Evolutionary conservation across 345 rosid species (phyloP).

Genomic region (Ricinus communis): DNA sequence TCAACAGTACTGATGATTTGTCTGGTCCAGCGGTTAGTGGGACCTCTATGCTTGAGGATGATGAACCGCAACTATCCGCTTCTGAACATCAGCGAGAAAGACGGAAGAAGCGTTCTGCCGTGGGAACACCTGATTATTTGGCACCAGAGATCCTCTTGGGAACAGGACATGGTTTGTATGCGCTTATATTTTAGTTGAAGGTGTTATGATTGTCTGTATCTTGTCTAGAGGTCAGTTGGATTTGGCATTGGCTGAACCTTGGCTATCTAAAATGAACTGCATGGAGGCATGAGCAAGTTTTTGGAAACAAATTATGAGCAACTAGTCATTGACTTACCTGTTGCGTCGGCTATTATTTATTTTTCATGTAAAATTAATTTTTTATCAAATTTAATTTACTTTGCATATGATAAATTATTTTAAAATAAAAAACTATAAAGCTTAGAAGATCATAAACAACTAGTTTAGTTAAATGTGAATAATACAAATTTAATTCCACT

Average conservation of each 20-base stretch:
- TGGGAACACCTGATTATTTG: conserved; percentile 99
- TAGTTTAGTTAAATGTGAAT: too few species aligned
- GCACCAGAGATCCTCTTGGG: conserved; percentile 99
- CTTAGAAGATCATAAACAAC: too few species aligned
- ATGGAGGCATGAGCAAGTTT: conserved; percentile 1
- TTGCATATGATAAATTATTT: too few species aligned
- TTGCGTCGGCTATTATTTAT: too few species aligned
- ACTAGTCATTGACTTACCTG: too few species aligned
- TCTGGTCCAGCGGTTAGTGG: conserved; percentile 86
- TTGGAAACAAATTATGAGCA: neutral
- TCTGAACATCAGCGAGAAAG: conserved; percentile 69
- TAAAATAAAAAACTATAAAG: too few species aligned
- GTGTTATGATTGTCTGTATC: conserved; percentile 24
- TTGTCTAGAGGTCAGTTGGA: conserved; percentile 6
- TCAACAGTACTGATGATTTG: conserved; percentile 97
- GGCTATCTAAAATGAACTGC: conserved; percentile 4
- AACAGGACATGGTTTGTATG: conserved; percentile 95
- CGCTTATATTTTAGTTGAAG: conserved; percentile 22
- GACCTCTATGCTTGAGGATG: conserved; percentile 82
- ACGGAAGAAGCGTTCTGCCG: conserved; percentile 96
- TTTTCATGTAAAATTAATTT: too few species aligned
- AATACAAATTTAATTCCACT: too few species aligned
- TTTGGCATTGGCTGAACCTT: neutral
- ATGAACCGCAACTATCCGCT: conserved; percentile 57
- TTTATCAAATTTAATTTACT: too few species aligned